Base-by-base conservation (phyloP, 2,329 filamentous ascomycete species). In the Aspergillus sp. region DNA sequence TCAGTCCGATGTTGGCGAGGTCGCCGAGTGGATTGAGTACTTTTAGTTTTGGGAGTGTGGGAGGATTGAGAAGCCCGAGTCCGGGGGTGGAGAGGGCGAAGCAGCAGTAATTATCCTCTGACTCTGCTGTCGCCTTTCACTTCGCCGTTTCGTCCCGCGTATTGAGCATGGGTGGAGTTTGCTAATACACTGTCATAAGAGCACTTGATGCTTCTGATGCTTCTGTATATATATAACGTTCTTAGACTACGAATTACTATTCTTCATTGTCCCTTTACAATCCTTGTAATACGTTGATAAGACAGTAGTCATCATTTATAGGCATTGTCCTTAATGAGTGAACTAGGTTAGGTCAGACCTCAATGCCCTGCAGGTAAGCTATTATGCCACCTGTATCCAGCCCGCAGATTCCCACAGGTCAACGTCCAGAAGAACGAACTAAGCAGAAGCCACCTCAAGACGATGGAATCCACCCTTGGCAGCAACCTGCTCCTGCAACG, bases 401-500 rank as follows among this genome's bases (percentile, higher is more conserved):
- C 9, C 11, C 4, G 11, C 11, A 28, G 25, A 7, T 3, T 30
- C 48, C 6, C n/a, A 46, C 48, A 48, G 23, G 8, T 19, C 19
- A 25, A 19, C 6, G 22, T 31, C 31, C 15, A 19, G 8, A 47
- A 50, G 48, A 17, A 19, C n/a, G 9, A 43, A 23, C 52, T 68
- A 74, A 66, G 72, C 72, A 54, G 67, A 68, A 53, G 68, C 57
- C 30, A 74, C 69, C 50, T 72, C 67, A 53, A 80, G 60, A 31
- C 78, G 72, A 67, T 72, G 73, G 61, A 76, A 92, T 3, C 90
- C 90, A 48, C 90, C 90, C 46, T 84, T 78, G 47, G 76, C 77
- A 53, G 88, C 87, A 65, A 92, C 85, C 59, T 86, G 81, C 76
- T 88, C 82, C 81, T 92, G 90, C 69, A 92, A 77, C 68, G 83